Evolutionary conservation across 768 basidiomycete genomes (phyloP).

Genomic region (Cyclocybe cylindracea): DNA sequence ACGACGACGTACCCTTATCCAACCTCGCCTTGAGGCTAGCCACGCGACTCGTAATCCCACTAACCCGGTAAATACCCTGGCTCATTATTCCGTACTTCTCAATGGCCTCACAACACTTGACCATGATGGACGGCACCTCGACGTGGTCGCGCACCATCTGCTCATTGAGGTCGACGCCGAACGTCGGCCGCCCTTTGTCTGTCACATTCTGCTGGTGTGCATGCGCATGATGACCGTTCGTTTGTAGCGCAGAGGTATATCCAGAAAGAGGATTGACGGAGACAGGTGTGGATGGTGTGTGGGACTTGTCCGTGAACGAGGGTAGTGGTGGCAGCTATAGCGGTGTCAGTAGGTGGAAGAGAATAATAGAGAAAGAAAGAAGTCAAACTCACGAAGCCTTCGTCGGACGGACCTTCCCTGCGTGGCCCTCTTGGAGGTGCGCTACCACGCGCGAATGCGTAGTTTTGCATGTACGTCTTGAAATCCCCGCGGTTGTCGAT

Average conservation of each 20-base stretch:
- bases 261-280: too few species aligned
- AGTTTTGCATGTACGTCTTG: conserved; percentile 97
- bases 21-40: conserved; percentile 77
- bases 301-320: conserved; percentile 29
- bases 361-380: conserved; percentile 2
- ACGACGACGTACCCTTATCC: conserved; percentile 71
- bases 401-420: conserved; percentile 86
- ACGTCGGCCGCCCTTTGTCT: conserved; percentile 79
- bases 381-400: conserved; percentile 84
- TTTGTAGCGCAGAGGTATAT: too few species aligned
- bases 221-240: conserved; percentile 15
- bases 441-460: conserved; percentile 83
- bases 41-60: conserved; percentile 88
- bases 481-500: conserved; percentile 97
- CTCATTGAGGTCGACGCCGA: conserved; percentile 89
- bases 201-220: conserved; percentile 34
- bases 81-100: conserved; percentile 84
- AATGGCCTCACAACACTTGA: conserved; percentile 89
- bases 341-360: conserved; percentile 3
- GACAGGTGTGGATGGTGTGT: conserved; percentile 11
- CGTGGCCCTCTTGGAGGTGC: conserved; percentile 67
- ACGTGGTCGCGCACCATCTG: conserved; percentile 91
- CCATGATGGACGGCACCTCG: conserved; percentile 85
- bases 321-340: conserved; percentile 65
- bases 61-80: conserved; percentile 93